Base-by-base conservation (phyloP, 495 filamentous ascomycete species). In the Terfezia boudieri region DNA sequence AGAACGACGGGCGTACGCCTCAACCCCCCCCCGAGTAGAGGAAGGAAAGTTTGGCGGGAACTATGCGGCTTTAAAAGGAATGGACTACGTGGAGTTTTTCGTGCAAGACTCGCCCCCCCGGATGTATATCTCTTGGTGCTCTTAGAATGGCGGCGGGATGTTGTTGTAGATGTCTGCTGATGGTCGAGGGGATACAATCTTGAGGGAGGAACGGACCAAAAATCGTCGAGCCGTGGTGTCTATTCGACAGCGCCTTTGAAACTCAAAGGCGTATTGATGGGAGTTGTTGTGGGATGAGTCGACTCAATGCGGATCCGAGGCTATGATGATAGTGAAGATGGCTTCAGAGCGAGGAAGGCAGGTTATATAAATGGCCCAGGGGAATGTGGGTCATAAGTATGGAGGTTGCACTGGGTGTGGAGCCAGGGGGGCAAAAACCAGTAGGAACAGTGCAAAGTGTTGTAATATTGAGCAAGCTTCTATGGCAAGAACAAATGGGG, bases 31-130 rank as follows among this genome's bases (percentile, higher is more conserved):
- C 64, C 63, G 55, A 51, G 57, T 59, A 60, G 63, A 65, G 63
- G 63, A 65, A 65, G 62, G 62, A 62, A 62, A 58, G 59, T 62
- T 64, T 58, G 62, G 62, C 62, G 59, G 59, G 57, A 65, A 59
- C 62, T 65, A 65, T 65, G 59, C 62, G 64, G 62, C 62, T 64
- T 57, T 46, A 16, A 32, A 32, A 32, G 26, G 7, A 32, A 32
- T 32, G 26, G 26, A 32, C 26, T 32, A 32, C 2, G 26, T 5
- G 26, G 26, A 5, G 1, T 32, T 32, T 32, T 32, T 4, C 26
- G 26, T 4, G 26, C 26, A 32, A 32, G 26, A 32, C 26, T 32
- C 26, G 26, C 26, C 26, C 26, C 26, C 26, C 26, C 26, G 26
- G 26, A 32, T 32, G 26, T 32, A 32, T 32, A 32, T 4, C 26